Base-by-base conservation (phyloP, 306 rosid genomes). In the Quercus agrifolia region DNA sequence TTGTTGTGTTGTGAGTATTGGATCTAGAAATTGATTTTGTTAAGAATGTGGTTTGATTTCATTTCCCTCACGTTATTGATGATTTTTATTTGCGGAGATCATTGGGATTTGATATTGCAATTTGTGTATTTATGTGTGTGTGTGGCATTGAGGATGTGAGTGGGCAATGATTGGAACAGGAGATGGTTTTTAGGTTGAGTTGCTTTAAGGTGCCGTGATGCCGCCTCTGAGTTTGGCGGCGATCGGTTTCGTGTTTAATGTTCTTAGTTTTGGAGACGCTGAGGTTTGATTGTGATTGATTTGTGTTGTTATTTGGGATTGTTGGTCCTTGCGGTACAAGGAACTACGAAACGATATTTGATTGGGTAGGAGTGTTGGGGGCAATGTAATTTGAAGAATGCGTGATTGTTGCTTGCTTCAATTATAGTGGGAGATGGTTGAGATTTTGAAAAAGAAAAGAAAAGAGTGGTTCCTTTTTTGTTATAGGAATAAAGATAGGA, bases 21-120 rank as follows among this genome's bases (percentile, higher is more conserved):
- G 86, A 94, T 94, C 93, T 86, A 62, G 52, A 33, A 28, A 31
- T 73, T 68, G 46, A 44, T 70, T 28, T 54, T 56, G 44, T 3
- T 17, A 0, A 0, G 38, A 14, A 25, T 15, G 64, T 30, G 3
- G 57, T 55, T 59, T 52, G n/a, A 49, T 79, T 56, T 19, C 59
- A 71, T 51, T 15, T 21, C 35, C 19, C 51, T 17, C 2, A 33
- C 14, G 51, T 67, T 68, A 35, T 18, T 35, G 25, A 67, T 67
- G 15, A 3, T 0, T 19, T 67, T 19, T 21, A 1, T 1, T 35
- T 0, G 46, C 46, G 63, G n/a, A 70, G 62, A 67, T 79, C 35
- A 8, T 51, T 80, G 71, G 74, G 80, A 49, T 80, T 64, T 73
- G 73, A 25, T 68, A 64, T 57, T 66, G 61, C 23, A 13, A 21